phyloP scores from a whole-genome alignment of 148 eudicot species.

The Selenicereus undatus region DNA sequence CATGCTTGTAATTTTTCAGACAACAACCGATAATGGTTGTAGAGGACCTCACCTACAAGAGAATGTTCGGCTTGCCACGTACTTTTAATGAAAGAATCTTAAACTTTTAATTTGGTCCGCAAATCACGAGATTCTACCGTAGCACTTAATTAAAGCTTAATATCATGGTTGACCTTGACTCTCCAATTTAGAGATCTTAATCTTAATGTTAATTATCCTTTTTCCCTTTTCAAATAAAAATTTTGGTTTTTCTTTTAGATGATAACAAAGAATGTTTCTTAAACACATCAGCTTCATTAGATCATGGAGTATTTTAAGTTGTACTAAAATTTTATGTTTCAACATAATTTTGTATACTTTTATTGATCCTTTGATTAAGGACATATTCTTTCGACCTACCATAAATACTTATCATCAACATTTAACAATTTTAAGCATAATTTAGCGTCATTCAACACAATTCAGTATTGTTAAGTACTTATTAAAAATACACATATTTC shows the following conservation, averaged over 20 bases:
- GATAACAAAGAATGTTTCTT: neutral
- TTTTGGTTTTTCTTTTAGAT: neutral
- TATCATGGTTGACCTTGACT: neutral
- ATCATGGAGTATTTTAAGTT: neutral
- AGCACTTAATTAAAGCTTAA: neutral
- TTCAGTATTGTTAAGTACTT: too few relatives aligned
- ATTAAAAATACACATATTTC: too few relatives aligned
- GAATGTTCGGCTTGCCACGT: conserved; percentile 20
- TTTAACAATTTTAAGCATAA: too few relatives aligned
- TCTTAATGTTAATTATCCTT: neutral
- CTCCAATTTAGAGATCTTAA: neutral
- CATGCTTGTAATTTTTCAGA: too few relatives aligned
- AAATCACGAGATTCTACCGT: neutral
- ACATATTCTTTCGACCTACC: too few relatives aligned
- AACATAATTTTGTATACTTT: neutral
- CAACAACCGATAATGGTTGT: neutral
- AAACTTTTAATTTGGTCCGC: conserved; percentile 5
- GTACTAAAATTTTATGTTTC: neutral
- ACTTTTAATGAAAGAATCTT: conserved; percentile 12
- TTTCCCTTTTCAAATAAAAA: neutral
- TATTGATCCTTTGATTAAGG: neutral
- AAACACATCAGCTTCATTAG: neutral
- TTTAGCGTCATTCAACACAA: too few relatives aligned
- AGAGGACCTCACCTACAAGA: conserved; percentile 10
- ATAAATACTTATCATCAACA: too few relatives aligned